These are phyloP conservation scores for Naganishia liquefaciens DNA, from an alignment of 1,284 basidiomycete species.

Conservation along the genomic window DNA sequence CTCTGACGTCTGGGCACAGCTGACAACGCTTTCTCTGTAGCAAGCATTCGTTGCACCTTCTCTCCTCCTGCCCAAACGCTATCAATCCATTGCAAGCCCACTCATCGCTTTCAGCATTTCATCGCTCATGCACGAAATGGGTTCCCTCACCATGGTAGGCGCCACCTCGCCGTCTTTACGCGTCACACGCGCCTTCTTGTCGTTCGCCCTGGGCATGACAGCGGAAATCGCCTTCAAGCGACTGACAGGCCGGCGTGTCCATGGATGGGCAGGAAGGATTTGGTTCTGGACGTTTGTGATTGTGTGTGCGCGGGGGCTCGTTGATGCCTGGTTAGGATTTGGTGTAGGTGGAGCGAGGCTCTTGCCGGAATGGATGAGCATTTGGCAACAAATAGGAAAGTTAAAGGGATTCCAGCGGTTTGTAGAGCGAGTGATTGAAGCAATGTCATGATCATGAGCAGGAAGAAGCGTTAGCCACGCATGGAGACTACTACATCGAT, in stretches of 20 bases:
- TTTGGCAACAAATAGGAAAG: constrained; percentile 8
- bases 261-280: constrained; percentile 43
- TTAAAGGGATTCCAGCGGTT: neutral
- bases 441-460: neutral
- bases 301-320: constrained; percentile 36
- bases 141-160: constrained; percentile 45
- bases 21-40: constrained; percentile 1
- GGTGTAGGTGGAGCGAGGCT: constrained; percentile 40
- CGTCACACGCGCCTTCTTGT: constrained; percentile 45
- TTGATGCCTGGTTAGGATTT: constrained; percentile 44
- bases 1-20: neutral
- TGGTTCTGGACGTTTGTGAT: constrained; percentile 47
- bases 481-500: neutral
- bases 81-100: constrained; percentile 40
- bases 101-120: constrained; percentile 46
- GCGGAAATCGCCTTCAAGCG: constrained; percentile 44
- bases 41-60: constrained; percentile 41
- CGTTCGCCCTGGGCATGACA: constrained; percentile 42
- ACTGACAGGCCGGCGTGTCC: constrained; percentile 44
- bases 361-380: constrained; percentile 29
- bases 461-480: neutral
- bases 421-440: neutral
- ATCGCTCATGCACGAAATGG: constrained; percentile 47
- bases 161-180: constrained; percentile 38
- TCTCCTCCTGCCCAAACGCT: constrained; percentile 36